These are phyloP conservation scores for Penicillium flavigenum DNA, from an alignment of 495 filamentous ascomycete species.

Conservation along the genomic window DNA sequence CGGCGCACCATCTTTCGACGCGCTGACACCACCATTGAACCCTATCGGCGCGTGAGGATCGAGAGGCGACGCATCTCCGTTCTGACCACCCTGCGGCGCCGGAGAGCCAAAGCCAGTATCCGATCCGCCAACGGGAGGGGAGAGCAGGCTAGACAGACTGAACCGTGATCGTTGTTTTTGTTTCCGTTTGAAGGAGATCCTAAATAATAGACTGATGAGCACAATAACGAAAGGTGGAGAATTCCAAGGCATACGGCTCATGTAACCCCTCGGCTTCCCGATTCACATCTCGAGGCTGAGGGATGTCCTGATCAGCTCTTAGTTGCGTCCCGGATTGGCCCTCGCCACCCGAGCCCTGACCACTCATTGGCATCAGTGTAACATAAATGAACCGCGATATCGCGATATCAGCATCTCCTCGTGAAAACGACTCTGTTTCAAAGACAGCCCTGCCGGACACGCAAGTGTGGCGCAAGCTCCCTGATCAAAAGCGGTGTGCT, in stretches of 20 bases:
- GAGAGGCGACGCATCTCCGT: conserved; percentile 28
- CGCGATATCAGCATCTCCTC: conserved; percentile 22
- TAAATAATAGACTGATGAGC: conserved; percentile 31
- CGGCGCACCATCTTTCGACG: conserved; percentile 63
- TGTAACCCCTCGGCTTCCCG: conserved; percentile 45
- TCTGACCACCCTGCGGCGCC: conserved; percentile 29
- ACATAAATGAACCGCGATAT: conserved; percentile 21
- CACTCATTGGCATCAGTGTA: conserved; percentile 29
- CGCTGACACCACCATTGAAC: conserved; percentile 39
- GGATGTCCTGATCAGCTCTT: conserved; percentile 11
- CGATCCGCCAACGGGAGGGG: conserved; percentile 35
- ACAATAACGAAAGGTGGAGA: not conserved
- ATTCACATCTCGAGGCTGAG: conserved; percentile 18
- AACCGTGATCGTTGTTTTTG: conserved; percentile 61
- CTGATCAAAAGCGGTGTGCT: conserved; percentile 34
- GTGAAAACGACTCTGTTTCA: conserved; percentile 6
- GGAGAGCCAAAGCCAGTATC: conserved; percentile 24
- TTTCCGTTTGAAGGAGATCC: conserved; percentile 83
- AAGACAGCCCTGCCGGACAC: conserved; percentile 20
- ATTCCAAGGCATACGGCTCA: conserved; percentile 42
- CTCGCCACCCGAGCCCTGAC: conserved; percentile 22
- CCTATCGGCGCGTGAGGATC: conserved; percentile 28
- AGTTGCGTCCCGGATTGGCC: conserved; percentile 13
- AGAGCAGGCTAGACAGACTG: conserved; percentile 58
- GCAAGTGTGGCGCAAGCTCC: conserved; percentile 32